phyloP scores from a whole-genome alignment of 768 basidiomycete genomes.

The Tephrocybe sp. region DNA sequence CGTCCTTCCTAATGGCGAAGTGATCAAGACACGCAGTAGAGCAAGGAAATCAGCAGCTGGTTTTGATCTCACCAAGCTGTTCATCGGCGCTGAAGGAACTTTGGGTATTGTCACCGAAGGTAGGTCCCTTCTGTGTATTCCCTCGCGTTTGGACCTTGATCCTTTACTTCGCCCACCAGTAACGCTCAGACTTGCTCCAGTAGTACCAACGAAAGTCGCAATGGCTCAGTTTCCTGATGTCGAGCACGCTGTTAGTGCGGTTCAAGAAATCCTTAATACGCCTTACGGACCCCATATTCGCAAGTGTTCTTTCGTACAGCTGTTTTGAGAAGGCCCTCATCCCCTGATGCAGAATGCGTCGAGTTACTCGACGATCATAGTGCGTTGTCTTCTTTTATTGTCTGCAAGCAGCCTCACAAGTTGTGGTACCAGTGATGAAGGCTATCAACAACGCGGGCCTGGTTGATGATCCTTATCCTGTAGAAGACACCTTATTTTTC shows the following conservation, averaged over 20 bases:
- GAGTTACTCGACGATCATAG: conserved; percentile 82
- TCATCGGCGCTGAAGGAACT: conserved; percentile 89
- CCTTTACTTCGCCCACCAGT: conserved; percentile 36
- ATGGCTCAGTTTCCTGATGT: conserved; percentile 86
- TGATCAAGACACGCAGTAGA: conserved; percentile 80
- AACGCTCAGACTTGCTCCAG: conserved; percentile 78
- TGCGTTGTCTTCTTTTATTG: conserved; percentile 24
- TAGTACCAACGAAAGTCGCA: conserved; percentile 80
- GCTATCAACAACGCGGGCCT: conserved; percentile 71
- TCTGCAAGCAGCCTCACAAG: not conserved
- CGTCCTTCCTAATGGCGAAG: conserved; percentile 79
- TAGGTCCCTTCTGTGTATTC: conserved; percentile 15
- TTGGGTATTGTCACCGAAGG: conserved; percentile 89
- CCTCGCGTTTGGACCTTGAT: not conserved
- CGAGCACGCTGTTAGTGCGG: conserved; percentile 72
- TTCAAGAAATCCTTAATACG: conserved; percentile 73
- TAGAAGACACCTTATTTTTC: conserved; percentile 83
- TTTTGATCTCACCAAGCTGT: conserved; percentile 83
- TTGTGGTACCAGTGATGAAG: conserved; percentile 56
- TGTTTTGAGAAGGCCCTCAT: not conserved
- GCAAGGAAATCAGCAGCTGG: conserved; percentile 86
- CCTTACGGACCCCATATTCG: conserved; percentile 72
- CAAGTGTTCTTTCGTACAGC: conserved; percentile 29
- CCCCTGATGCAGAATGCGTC: conserved; percentile 63
- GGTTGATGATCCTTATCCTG: conserved; percentile 58